These are phyloP conservation scores for Cyclotella cryptica DNA, from an alignment of 108 stramenopile species.

Conservation along the genomic window DNA sequence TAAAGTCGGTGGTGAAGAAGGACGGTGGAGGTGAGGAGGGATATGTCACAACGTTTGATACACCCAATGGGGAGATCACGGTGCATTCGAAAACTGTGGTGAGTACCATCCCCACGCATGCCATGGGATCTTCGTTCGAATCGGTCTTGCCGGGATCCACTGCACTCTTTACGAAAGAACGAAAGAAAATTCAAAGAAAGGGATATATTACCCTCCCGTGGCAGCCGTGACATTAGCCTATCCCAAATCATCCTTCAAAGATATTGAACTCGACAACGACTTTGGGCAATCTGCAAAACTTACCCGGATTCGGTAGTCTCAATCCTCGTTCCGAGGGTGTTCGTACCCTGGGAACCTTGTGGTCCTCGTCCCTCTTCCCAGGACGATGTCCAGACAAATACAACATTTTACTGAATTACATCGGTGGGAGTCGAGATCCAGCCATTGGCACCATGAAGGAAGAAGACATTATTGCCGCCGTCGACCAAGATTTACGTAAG, in stretches of 20 bases:
- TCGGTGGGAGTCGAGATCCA: slow-evolving; percentile 95
- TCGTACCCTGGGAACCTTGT: slow-evolving; percentile 93
- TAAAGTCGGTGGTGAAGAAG: slow-evolving; percentile 54
- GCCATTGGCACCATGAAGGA: slow-evolving; percentile 83
- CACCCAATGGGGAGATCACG: slow-evolving; percentile 65
- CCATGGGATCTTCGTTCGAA: slow-evolving; percentile 59
- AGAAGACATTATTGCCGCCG: slow-evolving; percentile 88
- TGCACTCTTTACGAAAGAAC: slow-evolving; percentile 71
- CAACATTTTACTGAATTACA: slow-evolving; percentile 92
- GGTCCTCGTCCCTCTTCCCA: slow-evolving; percentile 95
- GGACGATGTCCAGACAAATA: slow-evolving; percentile 89
- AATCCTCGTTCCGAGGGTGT: slow-evolving; percentile 89
- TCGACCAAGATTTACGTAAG: slow-evolving; percentile 86
- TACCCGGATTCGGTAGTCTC: slow-evolving; percentile 93
- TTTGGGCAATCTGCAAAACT: slow-evolving; percentile 76
- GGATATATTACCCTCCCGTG: slow-evolving; percentile 94
- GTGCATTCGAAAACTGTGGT: slow-evolving; percentile 76
- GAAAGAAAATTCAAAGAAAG: slow-evolving; percentile 62
- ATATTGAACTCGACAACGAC: slow-evolving; percentile 79
- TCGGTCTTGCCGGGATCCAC: slow-evolving; percentile 83
- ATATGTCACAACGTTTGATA: slow-evolving; percentile 81
- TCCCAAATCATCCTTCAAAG: slow-evolving; percentile 90
- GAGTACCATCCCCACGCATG: slow-evolving; percentile 85
- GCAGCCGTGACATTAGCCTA: slow-evolving; percentile 94
- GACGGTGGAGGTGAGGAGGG: slow-evolving; percentile 44